A percentile compares a stretch with the other conserved stretches of the same genome.
These are phyloP conservation scores for Hericium alpestre DNA, from an alignment of 768 basidiomycete genomes.

Conservation along the genomic window DNA sequence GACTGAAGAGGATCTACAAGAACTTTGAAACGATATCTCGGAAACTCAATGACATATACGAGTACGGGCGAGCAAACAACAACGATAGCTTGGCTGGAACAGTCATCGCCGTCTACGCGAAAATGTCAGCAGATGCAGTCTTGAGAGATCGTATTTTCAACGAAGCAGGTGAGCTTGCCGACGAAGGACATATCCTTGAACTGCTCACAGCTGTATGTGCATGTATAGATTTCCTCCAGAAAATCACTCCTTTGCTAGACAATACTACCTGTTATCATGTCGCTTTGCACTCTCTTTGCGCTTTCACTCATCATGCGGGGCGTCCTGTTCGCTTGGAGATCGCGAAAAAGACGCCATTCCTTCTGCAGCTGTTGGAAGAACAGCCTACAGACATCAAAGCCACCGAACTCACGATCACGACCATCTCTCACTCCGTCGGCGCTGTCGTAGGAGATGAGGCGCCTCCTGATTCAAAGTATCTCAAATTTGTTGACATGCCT, in stretches of 20 bases:
- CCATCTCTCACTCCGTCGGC: slow-evolving; percentile 40
- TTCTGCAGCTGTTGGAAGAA: slow-evolving; percentile 38
- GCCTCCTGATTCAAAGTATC: slow-evolving; percentile 24
- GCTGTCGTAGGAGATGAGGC: slow-evolving; percentile 33
- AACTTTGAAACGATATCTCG: slow-evolving; percentile 44
- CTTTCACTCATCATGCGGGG: slow-evolving; percentile 1
- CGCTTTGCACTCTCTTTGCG: background rate
- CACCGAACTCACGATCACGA: slow-evolving; percentile 40
- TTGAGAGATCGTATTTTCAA: slow-evolving; percentile 49
- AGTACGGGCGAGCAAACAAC: slow-evolving; percentile 30
- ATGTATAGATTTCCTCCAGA: background rate
- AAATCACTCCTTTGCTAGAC: background rate
- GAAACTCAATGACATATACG: slow-evolving; percentile 40
- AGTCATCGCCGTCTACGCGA: slow-evolving; percentile 51
- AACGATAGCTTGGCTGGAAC: slow-evolving; percentile 34
- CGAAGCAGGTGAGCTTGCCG: slow-evolving; percentile 32
- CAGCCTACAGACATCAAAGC: slow-evolving; percentile 39
- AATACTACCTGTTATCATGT: background rate
- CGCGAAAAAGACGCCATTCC: slow-evolving; percentile 13
- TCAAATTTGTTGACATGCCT: slow-evolving; percentile 32
- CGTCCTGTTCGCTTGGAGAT: background rate
- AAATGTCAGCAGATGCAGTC: slow-evolving; percentile 51
- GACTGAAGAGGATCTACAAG: slow-evolving; percentile 51
- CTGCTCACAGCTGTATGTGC: no score
- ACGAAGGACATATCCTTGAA: slow-evolving; percentile 31